These are phyloP conservation scores for Yamadazyma taylorii DNA, from an alignment of 1,139 yeast species.

Conservation along the genomic window DNA sequence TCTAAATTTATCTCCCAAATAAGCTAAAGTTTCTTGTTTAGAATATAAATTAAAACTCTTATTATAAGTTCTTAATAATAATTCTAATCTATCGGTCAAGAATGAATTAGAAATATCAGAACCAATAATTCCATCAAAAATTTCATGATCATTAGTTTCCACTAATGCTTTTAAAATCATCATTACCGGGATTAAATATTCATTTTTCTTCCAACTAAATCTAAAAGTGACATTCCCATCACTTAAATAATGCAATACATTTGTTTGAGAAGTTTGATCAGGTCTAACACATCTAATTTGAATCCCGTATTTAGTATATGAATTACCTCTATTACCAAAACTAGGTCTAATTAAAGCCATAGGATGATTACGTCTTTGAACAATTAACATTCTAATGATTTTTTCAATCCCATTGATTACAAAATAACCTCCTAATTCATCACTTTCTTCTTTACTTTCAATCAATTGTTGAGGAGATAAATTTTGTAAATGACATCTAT, in stretches of 20 bases:
- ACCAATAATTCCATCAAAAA: slow-evolving; percentile 95
- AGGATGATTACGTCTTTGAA: slow-evolving; percentile 95
- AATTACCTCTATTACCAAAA: slow-evolving; percentile 89
- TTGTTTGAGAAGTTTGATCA: slow-evolving; percentile 96
- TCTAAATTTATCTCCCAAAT: slow-evolving; percentile 93
- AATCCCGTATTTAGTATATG: slow-evolving; percentile 87
- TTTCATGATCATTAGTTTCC: slow-evolving; percentile 91
- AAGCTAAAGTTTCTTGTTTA: slow-evolving; percentile 85
- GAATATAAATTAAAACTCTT: slow-evolving; percentile 77
- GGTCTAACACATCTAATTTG: slow-evolving; percentile 94
- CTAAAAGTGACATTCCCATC: slow-evolving; percentile 97
- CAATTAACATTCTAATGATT: slow-evolving; percentile 93
- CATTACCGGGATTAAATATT: slow-evolving; percentile 87
- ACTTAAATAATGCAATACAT: slow-evolving; percentile 88
- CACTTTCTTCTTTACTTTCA: slow-evolving; percentile 80
- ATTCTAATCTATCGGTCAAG: slow-evolving; percentile 96
- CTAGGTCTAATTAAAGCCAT: slow-evolving; percentile 97
- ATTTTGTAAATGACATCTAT: slow-evolving; percentile 86
- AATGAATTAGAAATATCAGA: slow-evolving; percentile 84
- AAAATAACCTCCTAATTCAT: slow-evolving; percentile 96
- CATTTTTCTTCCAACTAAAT: slow-evolving; percentile 96
- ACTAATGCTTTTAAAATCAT: slow-evolving; percentile 89
- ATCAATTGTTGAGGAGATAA: slow-evolving; percentile 83
- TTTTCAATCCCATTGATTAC: slow-evolving; percentile 96
- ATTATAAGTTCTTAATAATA: slow-evolving; percentile 75